A percentile compares a stretch with the other conserved stretches of the same genome.
These are phyloP conservation scores for Colletotrichum simmondsii DNA, from an alignment of 2,329 filamentous ascomycete species.

Conservation along the genomic window DNA sequence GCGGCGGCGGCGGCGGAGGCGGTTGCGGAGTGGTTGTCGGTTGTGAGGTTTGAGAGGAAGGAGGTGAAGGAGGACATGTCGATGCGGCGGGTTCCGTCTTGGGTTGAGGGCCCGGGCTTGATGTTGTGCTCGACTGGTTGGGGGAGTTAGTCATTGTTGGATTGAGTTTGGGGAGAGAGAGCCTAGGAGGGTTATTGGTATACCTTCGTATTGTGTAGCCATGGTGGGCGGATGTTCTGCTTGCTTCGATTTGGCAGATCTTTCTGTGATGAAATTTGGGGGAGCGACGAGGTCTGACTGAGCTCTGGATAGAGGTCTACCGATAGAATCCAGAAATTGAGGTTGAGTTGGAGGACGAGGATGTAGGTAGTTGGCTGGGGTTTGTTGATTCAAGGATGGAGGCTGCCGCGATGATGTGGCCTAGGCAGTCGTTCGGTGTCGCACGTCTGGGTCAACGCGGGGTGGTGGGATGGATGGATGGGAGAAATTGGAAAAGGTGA, in stretches of 20 bases:
- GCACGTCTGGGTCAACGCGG: constrained; percentile 20
- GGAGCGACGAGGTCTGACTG: not conserved
- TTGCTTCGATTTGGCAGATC: not conserved
- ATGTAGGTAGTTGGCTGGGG: not conserved
- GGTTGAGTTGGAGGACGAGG: not conserved
- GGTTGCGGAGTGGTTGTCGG: constrained; percentile 32
- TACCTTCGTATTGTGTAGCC: constrained; percentile 69
- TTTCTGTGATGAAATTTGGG: not conserved
- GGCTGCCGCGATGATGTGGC: constrained; percentile 31
- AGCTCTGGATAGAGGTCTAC: not conserved
- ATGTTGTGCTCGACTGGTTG: constrained; percentile 72
- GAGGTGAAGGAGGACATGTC: constrained; percentile 74
- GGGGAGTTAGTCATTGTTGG: constrained; percentile 17
- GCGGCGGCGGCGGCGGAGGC: constrained; percentile 27
- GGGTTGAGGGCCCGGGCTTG: constrained; percentile 52
- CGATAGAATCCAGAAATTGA: not conserved
- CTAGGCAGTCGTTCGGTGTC: constrained; percentile 34
- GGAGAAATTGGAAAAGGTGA: not conserved
- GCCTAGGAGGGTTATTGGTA: constrained; percentile 22
- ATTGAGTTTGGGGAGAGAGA: constrained; percentile 24
- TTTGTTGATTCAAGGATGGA: constrained; percentile 11
- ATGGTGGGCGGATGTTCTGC: constrained; percentile 47
- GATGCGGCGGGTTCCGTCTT: constrained; percentile 61
- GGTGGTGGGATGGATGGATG: constrained; percentile 6
- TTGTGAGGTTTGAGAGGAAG: constrained; percentile 63